Conservation (phyloP, 1,284 basidiomycete genomes). For the Ganoderma lingzhi region DNA sequence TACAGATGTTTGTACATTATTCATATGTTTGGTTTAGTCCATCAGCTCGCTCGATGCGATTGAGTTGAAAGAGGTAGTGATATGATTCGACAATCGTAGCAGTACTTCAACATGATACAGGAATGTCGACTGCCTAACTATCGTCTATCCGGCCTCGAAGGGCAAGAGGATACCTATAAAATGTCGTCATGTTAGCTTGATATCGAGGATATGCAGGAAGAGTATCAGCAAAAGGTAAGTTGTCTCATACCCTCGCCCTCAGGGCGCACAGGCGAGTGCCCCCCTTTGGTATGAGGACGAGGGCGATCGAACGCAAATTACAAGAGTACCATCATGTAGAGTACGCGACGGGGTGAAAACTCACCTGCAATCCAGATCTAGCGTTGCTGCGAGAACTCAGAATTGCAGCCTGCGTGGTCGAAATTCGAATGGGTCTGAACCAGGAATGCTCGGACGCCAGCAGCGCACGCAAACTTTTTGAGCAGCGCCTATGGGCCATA, state of each 20-base stretch:
- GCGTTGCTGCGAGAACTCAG: neutral
- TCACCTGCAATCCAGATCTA: conserved; percentile 28
- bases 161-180: neutral
- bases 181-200: neutral
- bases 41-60: neutral
- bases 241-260: conserved; percentile 76
- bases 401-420: neutral
- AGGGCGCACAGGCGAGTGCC: conserved; percentile 75
- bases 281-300: conserved; percentile 70
- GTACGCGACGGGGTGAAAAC: conserved; percentile 17
- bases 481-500: neutral
- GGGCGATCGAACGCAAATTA: conserved; percentile 87
- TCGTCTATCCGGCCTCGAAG: neutral
- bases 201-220: neutral
- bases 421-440: neutral
- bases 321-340: conserved; percentile 67
- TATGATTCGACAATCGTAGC: neutral
- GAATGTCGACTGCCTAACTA: neutral
- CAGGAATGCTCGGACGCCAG: neutral
- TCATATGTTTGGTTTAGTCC: neutral
- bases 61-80: neutral
- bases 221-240: conserved; percentile 41
- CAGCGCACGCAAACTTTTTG: conserved; percentile 3
- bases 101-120: neutral
- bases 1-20: conserved; percentile 1